A percentile compares a stretch with the other conserved stretches of the same genome.
Evolutionary conservation across 306 rosid genomes (phyloP).

Genomic region (Ochetophila trinervis): DNA sequence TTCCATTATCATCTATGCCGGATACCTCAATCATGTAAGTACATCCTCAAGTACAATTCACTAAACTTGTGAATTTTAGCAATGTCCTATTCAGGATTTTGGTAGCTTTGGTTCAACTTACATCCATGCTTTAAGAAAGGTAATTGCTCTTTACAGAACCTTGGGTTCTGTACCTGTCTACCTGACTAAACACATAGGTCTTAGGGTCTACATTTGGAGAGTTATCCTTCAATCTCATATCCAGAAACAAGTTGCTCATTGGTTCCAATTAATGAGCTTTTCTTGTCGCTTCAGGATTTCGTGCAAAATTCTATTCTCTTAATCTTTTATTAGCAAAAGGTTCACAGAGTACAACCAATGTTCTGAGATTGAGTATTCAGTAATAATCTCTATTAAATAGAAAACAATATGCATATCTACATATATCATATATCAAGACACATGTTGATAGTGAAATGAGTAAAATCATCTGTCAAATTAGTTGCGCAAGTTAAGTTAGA

Average conservation of each 20-base stretch:
- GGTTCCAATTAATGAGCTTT: neutral
- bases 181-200: too few relatives aligned
- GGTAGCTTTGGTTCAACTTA: neutral
- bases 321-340: neutral
- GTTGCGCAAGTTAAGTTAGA: neutral
- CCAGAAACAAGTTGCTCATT: neutral
- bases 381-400: neutral
- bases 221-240: neutral
- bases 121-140: neutral
- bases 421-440: too few relatives aligned
- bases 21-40: conserved; percentile 91
- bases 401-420: neutral
- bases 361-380: neutral
- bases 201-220: neutral
- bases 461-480: neutral
- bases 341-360: neutral
- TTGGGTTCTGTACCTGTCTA: neutral
- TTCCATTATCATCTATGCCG: conserved; percentile 60
- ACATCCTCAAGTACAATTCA: neutral
- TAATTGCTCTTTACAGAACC: neutral
- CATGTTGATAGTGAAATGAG: too few relatives aligned
- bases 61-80: neutral
- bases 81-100: neutral
- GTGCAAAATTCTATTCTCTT: conserved; percentile 1
- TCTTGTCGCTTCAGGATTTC: neutral